Evolutionary conservation across 202 grass and related monocot species (phyloP).

Genomic region (Carex sylvatica): DNA sequence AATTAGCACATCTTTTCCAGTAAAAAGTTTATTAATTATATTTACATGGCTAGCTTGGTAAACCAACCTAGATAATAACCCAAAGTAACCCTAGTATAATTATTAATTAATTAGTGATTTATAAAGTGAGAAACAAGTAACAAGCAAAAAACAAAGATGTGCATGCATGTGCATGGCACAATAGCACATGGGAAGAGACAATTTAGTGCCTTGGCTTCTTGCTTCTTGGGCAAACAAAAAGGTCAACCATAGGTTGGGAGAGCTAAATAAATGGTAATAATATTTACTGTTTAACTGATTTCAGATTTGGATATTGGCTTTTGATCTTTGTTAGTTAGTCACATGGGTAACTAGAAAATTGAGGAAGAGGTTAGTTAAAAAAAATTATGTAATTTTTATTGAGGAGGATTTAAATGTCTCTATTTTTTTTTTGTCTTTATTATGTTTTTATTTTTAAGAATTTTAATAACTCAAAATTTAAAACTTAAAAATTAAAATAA

Average conservation of each 20-base stretch:
- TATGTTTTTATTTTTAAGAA: too few species aligned
- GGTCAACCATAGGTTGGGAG: not conserved
- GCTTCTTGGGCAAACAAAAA: slow-evolving; percentile 6
- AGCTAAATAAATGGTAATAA: not conserved
- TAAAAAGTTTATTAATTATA: not conserved
- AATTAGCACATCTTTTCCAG: not conserved
- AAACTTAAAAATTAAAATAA: too few species aligned
- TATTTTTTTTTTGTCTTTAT: too few species aligned
- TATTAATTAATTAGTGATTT: not conserved
- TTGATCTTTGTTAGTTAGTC: not conserved
- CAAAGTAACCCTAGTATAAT: not conserved
- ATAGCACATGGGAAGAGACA: slow-evolving; percentile 15
- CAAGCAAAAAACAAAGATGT: not conserved
- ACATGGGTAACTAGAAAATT: too few species aligned
- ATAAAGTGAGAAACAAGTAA: not conserved
- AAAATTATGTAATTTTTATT: too few species aligned
- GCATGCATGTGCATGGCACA: slow-evolving; percentile 17
- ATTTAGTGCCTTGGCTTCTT: slow-evolving; percentile 10
- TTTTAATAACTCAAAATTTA: too few species aligned
- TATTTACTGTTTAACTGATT: not conserved
- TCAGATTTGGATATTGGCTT: not conserved
- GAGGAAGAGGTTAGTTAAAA: too few species aligned
- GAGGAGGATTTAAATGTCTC: too few species aligned
- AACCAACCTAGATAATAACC: not conserved
- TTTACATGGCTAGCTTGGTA: not conserved